Base-by-base conservation (phyloP, 192 early-diverging fungal species). In the Linnemannia zychae region DNA sequence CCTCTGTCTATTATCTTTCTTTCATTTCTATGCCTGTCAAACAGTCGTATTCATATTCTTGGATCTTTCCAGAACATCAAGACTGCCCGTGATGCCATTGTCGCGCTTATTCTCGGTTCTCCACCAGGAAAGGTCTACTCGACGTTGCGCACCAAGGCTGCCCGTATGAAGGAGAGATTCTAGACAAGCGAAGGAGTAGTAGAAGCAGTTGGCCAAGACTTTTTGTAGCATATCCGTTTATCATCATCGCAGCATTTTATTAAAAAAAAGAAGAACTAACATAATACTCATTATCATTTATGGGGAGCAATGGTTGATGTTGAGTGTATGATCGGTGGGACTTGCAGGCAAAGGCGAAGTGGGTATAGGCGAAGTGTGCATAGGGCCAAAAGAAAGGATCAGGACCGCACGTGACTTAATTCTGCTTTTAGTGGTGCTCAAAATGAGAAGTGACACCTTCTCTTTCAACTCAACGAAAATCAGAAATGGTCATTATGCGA, bases 41-140 rank as follows among this genome's bases (percentile, higher is more conserved):
- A 69, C 77, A 92, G 91, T 67, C 97, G 97, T 90, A 97, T 99
- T 75, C 97, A 98, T 81, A 95, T 99, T 67, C 90, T 99, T 47
- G 98, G 98, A 65, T 95, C 95, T 28, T 99, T 96, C 88, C 96
- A 97, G 82, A 99, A 99, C 79, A 99, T 99, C 83, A 97, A 96
- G 85, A 94, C 99, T 83, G 98, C 98, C 6, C 89, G 96, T 38
- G 97, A 99, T 88, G 97, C 98, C 0, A 91, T 99, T 24, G 95
- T 96, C 12, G 91, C 90, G 60, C 87, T 99, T 79, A 98, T 99
- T 89, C 86, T 99, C 76, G 98, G 98, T 68, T 94, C 94, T 66
- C 96, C 96, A 73, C 98, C 98, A 44, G 98, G 98, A 48, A 99
- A 99, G 90, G 98, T 99, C 4, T 97, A 98, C 83, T 93, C 96